Conservation (phyloP, 139 green algal species). For the Chlamydomonas sp. region DNA sequence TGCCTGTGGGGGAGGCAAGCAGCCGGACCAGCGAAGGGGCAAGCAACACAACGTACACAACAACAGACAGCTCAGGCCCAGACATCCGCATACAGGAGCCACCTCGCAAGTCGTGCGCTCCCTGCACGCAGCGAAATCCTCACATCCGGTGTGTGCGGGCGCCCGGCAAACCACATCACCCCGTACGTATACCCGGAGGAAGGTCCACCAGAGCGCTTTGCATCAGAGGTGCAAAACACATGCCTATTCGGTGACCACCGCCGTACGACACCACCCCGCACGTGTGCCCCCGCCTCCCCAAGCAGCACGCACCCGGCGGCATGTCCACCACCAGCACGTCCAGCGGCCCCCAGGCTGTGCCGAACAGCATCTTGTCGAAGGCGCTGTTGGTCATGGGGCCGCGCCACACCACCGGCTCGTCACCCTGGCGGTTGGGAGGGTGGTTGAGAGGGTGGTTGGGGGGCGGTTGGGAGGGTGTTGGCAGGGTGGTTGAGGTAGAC, state of each 20-base stretch:
- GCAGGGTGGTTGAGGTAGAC: neutral
- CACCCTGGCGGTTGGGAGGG: constrained; percentile 43
- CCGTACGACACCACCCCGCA: neutral
- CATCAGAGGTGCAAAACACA: no score
- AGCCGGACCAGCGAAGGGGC: no score
- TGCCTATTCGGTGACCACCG: neutral
- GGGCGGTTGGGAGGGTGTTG: neutral
- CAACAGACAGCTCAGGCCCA: no score
- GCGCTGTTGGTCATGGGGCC: constrained; percentile 94
- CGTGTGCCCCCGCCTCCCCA: neutral
- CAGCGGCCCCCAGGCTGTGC: constrained; percentile 82
- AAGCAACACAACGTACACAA: no score
- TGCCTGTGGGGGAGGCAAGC: no score
- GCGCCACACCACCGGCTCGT: constrained; percentile 84
- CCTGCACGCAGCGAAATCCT: no score
- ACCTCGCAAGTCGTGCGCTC: no score
- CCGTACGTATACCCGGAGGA: neutral
- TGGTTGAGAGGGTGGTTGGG: neutral
- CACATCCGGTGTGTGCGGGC: no score
- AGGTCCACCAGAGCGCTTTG: neutral
- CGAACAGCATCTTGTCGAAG: constrained; percentile 85
- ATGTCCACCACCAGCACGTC: constrained; percentile 96
- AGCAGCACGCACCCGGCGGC: constrained; percentile 75
- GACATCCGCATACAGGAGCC: no score
- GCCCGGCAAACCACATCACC: no score